Percentiles rank a stretch among this genome's conserved stretches.
These are phyloP conservation scores for Aegilops longissima DNA, from an alignment of 176 grass and related monocot species.

Conservation along the genomic window DNA sequence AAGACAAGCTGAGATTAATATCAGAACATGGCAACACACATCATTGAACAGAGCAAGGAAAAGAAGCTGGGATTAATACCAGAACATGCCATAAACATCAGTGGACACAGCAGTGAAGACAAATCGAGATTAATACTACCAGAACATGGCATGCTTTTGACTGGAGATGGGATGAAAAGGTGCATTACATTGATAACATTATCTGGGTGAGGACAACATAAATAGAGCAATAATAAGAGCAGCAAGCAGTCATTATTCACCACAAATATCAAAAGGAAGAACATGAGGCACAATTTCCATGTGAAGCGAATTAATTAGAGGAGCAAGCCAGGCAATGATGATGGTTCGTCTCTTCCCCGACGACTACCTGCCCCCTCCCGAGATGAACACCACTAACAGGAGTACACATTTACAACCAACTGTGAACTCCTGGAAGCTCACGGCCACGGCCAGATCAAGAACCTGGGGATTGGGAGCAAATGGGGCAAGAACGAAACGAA, in stretches of 20 bases:
- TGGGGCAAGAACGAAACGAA: background rate
- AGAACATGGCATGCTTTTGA: background rate
- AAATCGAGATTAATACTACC: background rate
- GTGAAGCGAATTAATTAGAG: conserved; percentile 31
- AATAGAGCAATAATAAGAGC: conserved; percentile 6
- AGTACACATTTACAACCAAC: too few species aligned
- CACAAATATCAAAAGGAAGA: background rate
- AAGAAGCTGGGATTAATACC: background rate
- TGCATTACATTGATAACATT: background rate
- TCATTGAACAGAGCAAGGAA: background rate
- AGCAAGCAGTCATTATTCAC: background rate
- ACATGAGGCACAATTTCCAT: conserved; percentile 14
- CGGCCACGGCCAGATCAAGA: background rate
- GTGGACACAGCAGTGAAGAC: too few species aligned
- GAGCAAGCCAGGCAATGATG: conserved; percentile 2
- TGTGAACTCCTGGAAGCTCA: conserved; percentile 14
- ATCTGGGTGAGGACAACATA: background rate
- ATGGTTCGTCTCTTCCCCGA: background rate
- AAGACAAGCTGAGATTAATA: background rate
- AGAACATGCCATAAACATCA: background rate
- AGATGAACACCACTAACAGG: background rate
- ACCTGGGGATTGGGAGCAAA: too few species aligned
- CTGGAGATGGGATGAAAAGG: background rate
- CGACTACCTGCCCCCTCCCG: conserved; percentile 27
- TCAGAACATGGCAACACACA: background rate